Evolutionary conservation across 129 eudicot species (phyloP).

Genomic region (Flaveria sonorensis): DNA sequence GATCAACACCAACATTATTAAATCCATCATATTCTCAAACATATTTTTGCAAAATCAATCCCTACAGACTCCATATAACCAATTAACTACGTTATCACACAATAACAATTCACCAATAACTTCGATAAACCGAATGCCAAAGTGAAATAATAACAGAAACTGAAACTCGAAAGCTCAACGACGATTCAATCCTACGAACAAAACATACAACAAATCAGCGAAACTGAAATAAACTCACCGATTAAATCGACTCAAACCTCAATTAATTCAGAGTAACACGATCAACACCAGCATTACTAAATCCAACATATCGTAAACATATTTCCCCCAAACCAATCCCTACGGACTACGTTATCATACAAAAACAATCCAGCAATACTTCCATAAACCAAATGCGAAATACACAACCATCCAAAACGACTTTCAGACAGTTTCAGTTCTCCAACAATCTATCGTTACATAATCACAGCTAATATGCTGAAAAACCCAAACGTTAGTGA

Average conservation of each 20-base stretch:
- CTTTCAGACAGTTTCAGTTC: too few species aligned
- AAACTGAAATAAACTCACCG: conserved; percentile 13
- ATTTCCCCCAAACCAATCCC: too few species aligned
- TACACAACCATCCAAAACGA: not conserved
- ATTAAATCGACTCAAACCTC: conserved; percentile 8
- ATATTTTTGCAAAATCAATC: not conserved
- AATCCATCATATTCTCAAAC: not conserved
- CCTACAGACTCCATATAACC: not conserved
- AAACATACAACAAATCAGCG: not conserved
- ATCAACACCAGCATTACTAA: too few species aligned
- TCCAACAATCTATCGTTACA: too few species aligned
- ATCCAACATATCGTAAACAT: too few species aligned
- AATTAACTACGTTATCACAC: not conserved
- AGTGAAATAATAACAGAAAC: not conserved
- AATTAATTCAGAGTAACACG: not conserved
- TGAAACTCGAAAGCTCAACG: not conserved
- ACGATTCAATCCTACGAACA: not conserved
- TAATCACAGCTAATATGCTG: too few species aligned
- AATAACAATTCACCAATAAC: not conserved
- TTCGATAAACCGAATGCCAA: not conserved
- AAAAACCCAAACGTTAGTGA: not conserved
- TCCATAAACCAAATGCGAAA: not conserved
- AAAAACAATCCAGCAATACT: not conserved
- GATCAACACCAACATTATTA: too few species aligned
- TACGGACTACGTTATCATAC: not conserved